Evolutionary conservation across 2,329 filamentous ascomycete species (phyloP), one percentile per base, ranked within the genome.

Genomic region (Myrmaecium sp.): DNA sequence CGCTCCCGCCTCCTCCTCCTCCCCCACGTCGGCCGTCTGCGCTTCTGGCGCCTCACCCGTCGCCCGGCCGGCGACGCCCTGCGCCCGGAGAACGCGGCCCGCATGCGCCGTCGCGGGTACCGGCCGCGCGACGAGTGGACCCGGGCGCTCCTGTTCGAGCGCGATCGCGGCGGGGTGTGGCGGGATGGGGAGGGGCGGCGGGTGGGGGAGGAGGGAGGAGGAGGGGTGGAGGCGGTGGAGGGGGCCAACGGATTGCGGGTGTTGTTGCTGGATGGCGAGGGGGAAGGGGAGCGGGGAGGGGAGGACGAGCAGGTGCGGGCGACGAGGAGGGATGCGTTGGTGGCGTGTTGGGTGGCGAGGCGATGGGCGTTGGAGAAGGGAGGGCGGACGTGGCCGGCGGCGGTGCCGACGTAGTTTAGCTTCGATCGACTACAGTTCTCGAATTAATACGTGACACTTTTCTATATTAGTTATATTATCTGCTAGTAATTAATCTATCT

Each of bases 291-390:
- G 14, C 25, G 18, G 23, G 28, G 38, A 33, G 32, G 36, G 20
- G 25, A 39, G 22, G 26, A 31, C 18, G 33, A 31, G n/a, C 21
- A 6, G 5, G 26, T 31, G n/a, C 27, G 25, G 17, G 30, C 23
- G 15, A 27, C 11, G 27, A 35, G 21, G 24, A 32, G 37, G 21
- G 40, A 46, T 26, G 23, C 42, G 26, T 24, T 43, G 29, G 33
- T 46, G 20, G 35, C 34, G 14, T 46, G 41, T 28, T 46, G 41
- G 41, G 31, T 40, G 12, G 39, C 39, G 36, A 35, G 29, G 31
- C 17, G 35, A 7, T 46, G 42, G 42, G 33, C n/a, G n/a, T n/a
- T n/a, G n/a, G n/a, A n/a, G n/a, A n/a, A n/a, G n/a, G n/a, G n/a
- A n/a, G n/a, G n/a, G n/a, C n/a, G n/a, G n/a, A n/a, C n/a, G n/a